A percentile compares a stretch with the other conserved stretches of the same genome.
phyloP scores from a whole-genome alignment of 306 rosid species.

The Geum urbanum region DNA sequence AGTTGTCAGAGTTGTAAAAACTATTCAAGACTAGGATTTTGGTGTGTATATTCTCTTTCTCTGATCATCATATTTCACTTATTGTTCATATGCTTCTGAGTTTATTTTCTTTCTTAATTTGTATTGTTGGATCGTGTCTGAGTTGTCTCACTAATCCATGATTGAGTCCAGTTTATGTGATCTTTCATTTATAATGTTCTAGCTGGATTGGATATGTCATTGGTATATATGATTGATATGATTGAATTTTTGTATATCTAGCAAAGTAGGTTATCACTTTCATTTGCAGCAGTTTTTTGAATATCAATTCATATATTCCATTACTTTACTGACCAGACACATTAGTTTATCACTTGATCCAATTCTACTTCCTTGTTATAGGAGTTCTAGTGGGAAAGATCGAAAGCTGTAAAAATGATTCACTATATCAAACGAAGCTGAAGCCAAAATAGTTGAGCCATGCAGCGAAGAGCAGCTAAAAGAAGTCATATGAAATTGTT shows the following conservation, averaged over 20 bases:
- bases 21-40: slow-evolving; percentile 23
- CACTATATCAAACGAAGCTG: slow-evolving; percentile 55
- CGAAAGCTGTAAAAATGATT: slow-evolving; percentile 33
- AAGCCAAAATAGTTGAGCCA: slow-evolving; percentile 74
- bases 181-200: no score
- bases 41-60: not conserved
- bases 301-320: slow-evolving; percentile 4
- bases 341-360: slow-evolving; percentile 8
- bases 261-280: not conserved
- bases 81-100: no score
- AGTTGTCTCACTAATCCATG: no score
- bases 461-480: slow-evolving; percentile 55
- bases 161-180: no score
- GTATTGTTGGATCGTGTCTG: no score
- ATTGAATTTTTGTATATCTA: not conserved
- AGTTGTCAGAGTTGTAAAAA: not conserved
- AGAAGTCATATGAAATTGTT: slow-evolving; percentile 73
- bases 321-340: slow-evolving; percentile 18
- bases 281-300: not conserved
- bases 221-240: not conserved
- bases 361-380: slow-evolving; percentile 28
- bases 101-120: no score
- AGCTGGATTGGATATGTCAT: not conserved
- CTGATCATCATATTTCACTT: not conserved
- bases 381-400: slow-evolving; percentile 57